phyloP scores from a whole-genome alignment of 2,329 filamentous ascomycete species.

The Aspergillus costaricaensis region DNA sequence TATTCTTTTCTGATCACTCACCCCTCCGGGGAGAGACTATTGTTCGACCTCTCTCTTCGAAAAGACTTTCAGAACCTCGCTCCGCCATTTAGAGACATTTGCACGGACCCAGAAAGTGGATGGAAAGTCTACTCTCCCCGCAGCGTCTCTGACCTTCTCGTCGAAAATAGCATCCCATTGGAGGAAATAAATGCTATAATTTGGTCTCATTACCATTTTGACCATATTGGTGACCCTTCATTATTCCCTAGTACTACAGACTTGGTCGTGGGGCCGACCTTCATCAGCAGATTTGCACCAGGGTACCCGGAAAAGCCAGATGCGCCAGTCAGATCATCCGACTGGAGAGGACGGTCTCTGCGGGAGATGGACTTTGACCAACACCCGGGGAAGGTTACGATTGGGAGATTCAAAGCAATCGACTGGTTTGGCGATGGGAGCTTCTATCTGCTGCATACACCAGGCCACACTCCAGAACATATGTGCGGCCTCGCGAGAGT shows the following conservation, averaged over 20 bases:
- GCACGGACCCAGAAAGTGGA: no score
- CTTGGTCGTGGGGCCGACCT: conserved; percentile 25
- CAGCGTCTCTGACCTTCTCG: not conserved
- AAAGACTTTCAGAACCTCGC: conserved; percentile 50
- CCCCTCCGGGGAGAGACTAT: conserved; percentile 40
- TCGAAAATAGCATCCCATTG: not conserved
- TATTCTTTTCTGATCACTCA: no score
- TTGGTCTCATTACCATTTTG: conserved; percentile 39
- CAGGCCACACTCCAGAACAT: conserved; percentile 33
- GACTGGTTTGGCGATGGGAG: conserved; percentile 60
- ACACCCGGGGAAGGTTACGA: not conserved
- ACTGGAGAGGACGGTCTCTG: conserved; percentile 17
- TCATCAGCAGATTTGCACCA: conserved; percentile 19
- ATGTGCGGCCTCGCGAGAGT: conserved; percentile 26
- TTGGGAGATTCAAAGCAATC: conserved; percentile 38
- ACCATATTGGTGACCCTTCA: conserved; percentile 48
- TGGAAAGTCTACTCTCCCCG: not conserved
- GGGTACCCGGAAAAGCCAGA: conserved; percentile 23
- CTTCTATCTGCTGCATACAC: conserved; percentile 53
- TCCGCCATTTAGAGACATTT: not conserved
- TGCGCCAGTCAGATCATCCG: conserved; percentile 6
- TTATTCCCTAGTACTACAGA: conserved; percentile 47
- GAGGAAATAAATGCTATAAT: not conserved
- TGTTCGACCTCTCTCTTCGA: conserved; percentile 52
- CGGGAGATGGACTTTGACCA: conserved; percentile 17